Evolutionary conservation across 169 alveolate species (phyloP).

Genomic region (Neospora caninum): DNA sequence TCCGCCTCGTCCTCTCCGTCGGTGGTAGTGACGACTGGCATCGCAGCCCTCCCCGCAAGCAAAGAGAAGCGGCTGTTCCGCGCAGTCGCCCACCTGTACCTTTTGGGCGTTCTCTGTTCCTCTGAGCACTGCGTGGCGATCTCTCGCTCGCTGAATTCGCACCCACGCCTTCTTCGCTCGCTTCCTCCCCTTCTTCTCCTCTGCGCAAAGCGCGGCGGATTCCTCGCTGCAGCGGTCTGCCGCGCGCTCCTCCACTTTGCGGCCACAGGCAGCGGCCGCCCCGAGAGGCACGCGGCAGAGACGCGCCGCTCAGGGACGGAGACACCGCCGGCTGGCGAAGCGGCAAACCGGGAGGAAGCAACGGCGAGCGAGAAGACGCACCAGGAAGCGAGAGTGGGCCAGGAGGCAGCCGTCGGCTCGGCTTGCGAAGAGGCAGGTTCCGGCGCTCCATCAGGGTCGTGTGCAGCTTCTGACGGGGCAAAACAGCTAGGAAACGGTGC

Average conservation of each 20-base stretch:
- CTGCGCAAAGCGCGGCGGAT: neutral
- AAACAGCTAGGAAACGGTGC: too few relatives aligned
- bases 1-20: neutral
- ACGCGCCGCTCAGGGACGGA: too few relatives aligned
- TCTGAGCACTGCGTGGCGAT: constrained; percentile 2
- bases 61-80: constrained; percentile 10
- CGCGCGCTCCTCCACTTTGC: constrained; percentile 22
- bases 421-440: too few relatives aligned
- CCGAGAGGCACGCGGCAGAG: too few relatives aligned
- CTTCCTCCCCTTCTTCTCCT: constrained; percentile 5
- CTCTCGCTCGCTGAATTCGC: neutral
- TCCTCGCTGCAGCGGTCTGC: neutral
- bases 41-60: neutral
- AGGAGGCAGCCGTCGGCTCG: too few relatives aligned
- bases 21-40: neutral
- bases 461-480: too few relatives aligned
- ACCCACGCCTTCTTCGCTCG: neutral
- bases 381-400: neutral
- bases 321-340: too few relatives aligned
- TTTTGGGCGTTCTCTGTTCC: neutral
- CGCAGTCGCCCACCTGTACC: neutral
- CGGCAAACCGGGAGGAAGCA: neutral
- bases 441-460: too few relatives aligned
- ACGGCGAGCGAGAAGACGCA: neutral
- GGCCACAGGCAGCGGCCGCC: neutral